Conservation (phyloP, 805 yeast genomes). For the Teunomyces barrocoloradensis region DNA sequence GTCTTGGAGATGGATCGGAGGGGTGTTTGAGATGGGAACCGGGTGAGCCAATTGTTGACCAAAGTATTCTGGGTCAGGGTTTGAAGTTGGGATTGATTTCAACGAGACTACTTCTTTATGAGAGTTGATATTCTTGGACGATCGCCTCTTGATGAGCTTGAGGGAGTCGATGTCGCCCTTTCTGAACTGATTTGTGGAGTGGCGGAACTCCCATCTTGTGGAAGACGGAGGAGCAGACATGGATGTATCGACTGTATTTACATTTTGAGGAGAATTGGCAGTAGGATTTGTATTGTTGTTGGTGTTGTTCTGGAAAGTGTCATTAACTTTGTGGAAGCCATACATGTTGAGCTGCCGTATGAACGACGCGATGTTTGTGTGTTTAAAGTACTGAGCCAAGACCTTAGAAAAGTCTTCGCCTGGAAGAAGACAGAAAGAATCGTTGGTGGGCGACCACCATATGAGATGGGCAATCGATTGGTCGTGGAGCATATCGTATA, state of each 20-base stretch:
- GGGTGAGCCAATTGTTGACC: conserved; percentile 1
- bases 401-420: conserved; percentile 84
- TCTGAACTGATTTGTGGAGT: conserved; percentile 71
- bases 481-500: conserved; percentile 89
- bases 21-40: neutral
- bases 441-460: conserved; percentile 75
- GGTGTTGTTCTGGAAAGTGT: conserved; percentile 29
- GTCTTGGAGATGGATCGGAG: neutral
- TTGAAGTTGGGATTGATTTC: conserved; percentile 27
- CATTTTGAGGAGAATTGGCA: conserved; percentile 2
- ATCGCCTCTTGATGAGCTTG: conserved; percentile 74
- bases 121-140: conserved; percentile 41
- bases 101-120: conserved; percentile 39
- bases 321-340: conserved; percentile 46
- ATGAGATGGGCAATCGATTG: conserved; percentile 66
- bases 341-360: conserved; percentile 46
- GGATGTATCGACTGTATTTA: conserved; percentile 10
- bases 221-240: conserved; percentile 17
- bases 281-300: conserved; percentile 6
- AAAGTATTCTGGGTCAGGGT: conserved; percentile 7
- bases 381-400: conserved; percentile 51
- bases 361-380: conserved; percentile 43
- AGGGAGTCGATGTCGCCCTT: conserved; percentile 78
- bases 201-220: conserved; percentile 81
- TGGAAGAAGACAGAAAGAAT: conserved; percentile 77